Conservation (phyloP, 1,139 yeast genomes). For the Meyerozyma elateridarum region DNA sequence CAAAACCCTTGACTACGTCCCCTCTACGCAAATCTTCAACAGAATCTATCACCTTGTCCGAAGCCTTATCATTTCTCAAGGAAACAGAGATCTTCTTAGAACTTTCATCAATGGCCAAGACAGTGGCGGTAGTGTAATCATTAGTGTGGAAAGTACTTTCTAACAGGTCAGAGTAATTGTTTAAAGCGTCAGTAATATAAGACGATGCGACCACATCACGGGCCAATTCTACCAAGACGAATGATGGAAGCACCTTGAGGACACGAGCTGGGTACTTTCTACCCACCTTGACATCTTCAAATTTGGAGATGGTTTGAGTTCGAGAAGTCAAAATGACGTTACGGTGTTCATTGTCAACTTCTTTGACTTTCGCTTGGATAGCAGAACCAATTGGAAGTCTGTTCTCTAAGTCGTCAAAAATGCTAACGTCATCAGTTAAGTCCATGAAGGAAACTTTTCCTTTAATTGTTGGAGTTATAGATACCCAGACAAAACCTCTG, state of each 20-base stretch:
- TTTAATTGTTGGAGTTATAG: conserved; percentile 60
- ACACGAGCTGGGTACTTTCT: conserved; percentile 61
- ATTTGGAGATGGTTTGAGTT: conserved; percentile 31
- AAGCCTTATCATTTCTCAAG: conserved; percentile 48
- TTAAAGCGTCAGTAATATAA: conserved; percentile 72
- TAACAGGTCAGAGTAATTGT: conserved; percentile 58
- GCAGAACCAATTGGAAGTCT: conserved; percentile 70
- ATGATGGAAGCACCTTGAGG: conserved; percentile 55
- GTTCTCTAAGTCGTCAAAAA: conserved; percentile 48
- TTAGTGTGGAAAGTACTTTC: conserved; percentile 50
- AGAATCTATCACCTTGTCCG: conserved; percentile 48
- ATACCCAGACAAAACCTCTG: conserved; percentile 60
- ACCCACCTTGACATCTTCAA: conserved; percentile 56
- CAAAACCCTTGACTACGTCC: conserved; percentile 71
- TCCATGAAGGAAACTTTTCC: conserved; percentile 71
- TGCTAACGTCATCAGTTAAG: conserved; percentile 50
- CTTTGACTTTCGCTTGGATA: conserved; percentile 52
- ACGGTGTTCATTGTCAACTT: conserved; percentile 51
- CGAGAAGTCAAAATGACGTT: conserved; percentile 50
- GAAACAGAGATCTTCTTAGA: conserved; percentile 60
- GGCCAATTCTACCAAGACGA: conserved; percentile 65
- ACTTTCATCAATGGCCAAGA: conserved; percentile 52
- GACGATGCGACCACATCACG: conserved; percentile 60
- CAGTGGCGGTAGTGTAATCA: conserved; percentile 58
- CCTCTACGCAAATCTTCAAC: conserved; percentile 62